Percentiles rank a stretch among this genome's conserved stretches.
These are phyloP conservation scores for Liquidambar formosana DNA, from an alignment of 164 flowering plant genomes.

Conservation along the genomic window DNA sequence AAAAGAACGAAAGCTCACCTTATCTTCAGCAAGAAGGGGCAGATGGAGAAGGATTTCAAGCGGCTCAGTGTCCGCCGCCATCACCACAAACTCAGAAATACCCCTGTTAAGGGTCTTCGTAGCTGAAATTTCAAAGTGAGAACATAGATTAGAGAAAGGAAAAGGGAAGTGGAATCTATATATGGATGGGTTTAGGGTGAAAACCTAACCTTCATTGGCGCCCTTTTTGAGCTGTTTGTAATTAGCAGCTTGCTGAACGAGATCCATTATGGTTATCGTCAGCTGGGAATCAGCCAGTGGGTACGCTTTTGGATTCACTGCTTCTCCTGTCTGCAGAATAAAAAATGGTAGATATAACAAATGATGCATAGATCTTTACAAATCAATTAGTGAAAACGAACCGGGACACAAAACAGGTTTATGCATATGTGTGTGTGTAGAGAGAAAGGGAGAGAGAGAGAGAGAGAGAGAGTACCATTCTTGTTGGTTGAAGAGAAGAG, in stretches of 20 bases:
- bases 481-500: neutral
- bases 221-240: slow-evolving; percentile 70
- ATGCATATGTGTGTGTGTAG: neutral
- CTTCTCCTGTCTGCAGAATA: slow-evolving; percentile 38
- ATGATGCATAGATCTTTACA: neutral
- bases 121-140: slow-evolving; percentile 36
- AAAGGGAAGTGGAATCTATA: neutral
- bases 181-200: neutral
- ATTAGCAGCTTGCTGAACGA: slow-evolving; percentile 60
- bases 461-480: slow-evolving; percentile 16
- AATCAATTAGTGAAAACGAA: neutral
- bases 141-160: slow-evolving; percentile 2
- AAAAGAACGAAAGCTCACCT: slow-evolving; percentile 36
- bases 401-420: neutral
- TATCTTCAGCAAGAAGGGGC: slow-evolving; percentile 83
- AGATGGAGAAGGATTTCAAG: slow-evolving; percentile 84
- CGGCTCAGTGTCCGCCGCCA: slow-evolving; percentile 88
- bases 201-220: slow-evolving; percentile 52
- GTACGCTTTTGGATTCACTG: slow-evolving; percentile 61
- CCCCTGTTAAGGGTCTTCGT: slow-evolving; percentile 85
- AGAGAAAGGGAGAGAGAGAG: neutral
- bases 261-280: slow-evolving; percentile 48
- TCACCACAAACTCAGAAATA: slow-evolving; percentile 82
- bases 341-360: neutral
- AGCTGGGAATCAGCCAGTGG: slow-evolving; percentile 58